Percentiles rank a stretch among this genome's conserved stretches.
Conservation (phyloP, 495 filamentous ascomycete genomes). For the Chaetomidium leptoderma region DNA sequence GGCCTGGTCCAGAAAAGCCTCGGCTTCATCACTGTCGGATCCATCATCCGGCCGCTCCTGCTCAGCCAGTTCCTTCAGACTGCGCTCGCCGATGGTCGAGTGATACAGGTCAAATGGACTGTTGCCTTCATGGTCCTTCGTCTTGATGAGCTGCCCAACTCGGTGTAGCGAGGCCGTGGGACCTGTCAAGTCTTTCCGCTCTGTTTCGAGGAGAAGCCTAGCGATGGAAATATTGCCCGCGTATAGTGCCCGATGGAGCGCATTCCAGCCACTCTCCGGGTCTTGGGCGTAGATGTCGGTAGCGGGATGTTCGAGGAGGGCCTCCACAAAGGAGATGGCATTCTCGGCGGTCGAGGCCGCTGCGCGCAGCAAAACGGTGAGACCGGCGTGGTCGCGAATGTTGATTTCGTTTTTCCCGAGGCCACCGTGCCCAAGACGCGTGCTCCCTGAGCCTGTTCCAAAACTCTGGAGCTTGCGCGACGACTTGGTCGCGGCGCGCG, state of each 20-base stretch:
- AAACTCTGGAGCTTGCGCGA: conserved; percentile 43
- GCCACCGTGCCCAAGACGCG: conserved; percentile 30
- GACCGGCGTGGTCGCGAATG: conserved; percentile 68
- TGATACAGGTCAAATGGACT: conserved; percentile 91
- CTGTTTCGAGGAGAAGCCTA: conserved; percentile 69
- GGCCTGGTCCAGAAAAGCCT: conserved; percentile 22
- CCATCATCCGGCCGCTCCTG: conserved; percentile 33
- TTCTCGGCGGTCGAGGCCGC: conserved; percentile 67
- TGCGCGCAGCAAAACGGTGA: conserved; percentile 81
- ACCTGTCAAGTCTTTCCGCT: conserved; percentile 59
- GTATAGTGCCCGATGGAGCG: conserved; percentile 87
- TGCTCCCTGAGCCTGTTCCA: conserved; percentile 24
- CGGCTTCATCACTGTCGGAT: conserved; percentile 40
- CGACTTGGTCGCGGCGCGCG: conserved; percentile 40
- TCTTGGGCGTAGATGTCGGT: conserved; percentile 84
- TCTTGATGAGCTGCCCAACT: conserved; percentile 72
- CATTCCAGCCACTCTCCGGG: conserved; percentile 91
- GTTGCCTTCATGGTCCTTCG: conserved; percentile 91
- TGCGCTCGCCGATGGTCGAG: conserved; percentile 65
- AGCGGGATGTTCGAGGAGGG: conserved; percentile 74
- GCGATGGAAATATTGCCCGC: conserved; percentile 88
- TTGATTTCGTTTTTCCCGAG: conserved; percentile 73
- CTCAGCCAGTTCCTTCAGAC: conserved; percentile 31
- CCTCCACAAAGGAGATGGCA: conserved; percentile 66
- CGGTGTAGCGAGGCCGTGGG: conserved; percentile 41